Evolutionary conservation across 345 rosid genomes (phyloP).

Genomic region (Noccaea caerulescens): DNA sequence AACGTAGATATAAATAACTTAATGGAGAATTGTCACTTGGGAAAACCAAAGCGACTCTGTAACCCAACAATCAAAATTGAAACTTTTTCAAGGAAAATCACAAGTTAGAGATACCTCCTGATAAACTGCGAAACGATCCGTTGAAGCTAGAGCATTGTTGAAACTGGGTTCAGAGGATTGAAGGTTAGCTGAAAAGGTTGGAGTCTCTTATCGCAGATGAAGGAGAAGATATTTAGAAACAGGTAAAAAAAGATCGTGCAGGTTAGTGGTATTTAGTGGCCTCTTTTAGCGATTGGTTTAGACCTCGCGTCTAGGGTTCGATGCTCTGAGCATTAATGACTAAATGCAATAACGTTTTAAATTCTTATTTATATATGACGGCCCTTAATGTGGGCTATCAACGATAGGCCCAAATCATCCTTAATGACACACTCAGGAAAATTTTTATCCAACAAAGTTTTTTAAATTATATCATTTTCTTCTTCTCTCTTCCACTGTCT

Average conservation of each 20-base stretch:
- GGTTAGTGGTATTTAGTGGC: constrained; percentile 18
- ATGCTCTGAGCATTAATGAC: neutral
- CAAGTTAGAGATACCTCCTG: constrained; percentile 8
- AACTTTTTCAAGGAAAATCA: neutral
- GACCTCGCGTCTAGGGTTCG: constrained; percentile 24
- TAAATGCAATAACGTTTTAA: no score
- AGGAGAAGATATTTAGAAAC: fast-evolving
- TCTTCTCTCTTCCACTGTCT: constrained; percentile 2
- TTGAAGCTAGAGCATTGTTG: constrained; percentile 21
- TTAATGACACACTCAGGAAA: neutral
- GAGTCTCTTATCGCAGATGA: neutral
- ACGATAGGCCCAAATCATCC: neutral
- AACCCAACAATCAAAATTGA: neutral
- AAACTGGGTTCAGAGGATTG: constrained; percentile 7
- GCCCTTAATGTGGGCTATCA: no score
- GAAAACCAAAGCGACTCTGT: neutral
- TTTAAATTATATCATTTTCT: neutral
- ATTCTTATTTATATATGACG: no score
- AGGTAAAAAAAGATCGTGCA: neutral
- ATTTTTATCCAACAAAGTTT: neutral
- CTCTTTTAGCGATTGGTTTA: neutral
- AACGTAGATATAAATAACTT: neutral
- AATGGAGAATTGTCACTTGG: no score
- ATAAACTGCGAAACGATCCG: neutral
- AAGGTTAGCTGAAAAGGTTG: constrained; percentile 12